Evolutionary conservation across 352 stramenopile genomes (phyloP).

Genomic region (Phytopythium vexans): DNA sequence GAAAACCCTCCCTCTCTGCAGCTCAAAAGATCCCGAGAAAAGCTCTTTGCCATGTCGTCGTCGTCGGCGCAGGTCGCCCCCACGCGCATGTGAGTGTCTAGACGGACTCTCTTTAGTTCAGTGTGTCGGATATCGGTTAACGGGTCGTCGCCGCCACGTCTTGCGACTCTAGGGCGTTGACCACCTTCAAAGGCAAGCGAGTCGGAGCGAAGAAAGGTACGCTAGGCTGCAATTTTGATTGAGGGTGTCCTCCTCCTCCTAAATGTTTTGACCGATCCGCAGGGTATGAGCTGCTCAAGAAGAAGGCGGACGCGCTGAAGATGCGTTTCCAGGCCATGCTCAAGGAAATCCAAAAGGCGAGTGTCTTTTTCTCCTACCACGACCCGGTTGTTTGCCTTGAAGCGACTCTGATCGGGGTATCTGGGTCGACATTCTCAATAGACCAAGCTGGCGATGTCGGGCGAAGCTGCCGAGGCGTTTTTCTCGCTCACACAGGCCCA

Average conservation of each 20-base stretch:
- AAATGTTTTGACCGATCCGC: neutral
- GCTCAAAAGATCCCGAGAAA: constrained; percentile 12
- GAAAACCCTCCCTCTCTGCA: no score
- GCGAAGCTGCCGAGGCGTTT: constrained; percentile 92
- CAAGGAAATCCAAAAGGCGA: constrained; percentile 83
- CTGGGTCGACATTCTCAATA: constrained; percentile 11
- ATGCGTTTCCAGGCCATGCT: constrained; percentile 91
- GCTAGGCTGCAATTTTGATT: no score
- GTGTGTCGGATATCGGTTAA: neutral
- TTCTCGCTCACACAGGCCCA: constrained; percentile 98
- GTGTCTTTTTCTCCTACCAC: neutral
- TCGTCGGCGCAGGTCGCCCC: constrained; percentile 61
- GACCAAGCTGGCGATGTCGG: constrained; percentile 86
- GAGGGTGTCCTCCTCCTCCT: neutral
- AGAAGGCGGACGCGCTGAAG: constrained; percentile 99
- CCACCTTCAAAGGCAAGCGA: constrained; percentile 79
- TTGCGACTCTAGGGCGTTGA: constrained; percentile 61
- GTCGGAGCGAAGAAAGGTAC: constrained; percentile 86
- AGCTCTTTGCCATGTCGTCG: constrained; percentile 32
- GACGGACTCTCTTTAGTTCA: neutral
- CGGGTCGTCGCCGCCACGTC: neutral
- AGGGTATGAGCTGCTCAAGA: constrained; percentile 91
- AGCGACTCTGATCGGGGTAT: constrained; percentile 33
- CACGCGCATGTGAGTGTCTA: constrained; percentile 69
- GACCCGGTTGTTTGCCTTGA: neutral